Conservation (phyloP, 768 basidiomycete species). For the Phlegmacium glaucopus region DNA sequence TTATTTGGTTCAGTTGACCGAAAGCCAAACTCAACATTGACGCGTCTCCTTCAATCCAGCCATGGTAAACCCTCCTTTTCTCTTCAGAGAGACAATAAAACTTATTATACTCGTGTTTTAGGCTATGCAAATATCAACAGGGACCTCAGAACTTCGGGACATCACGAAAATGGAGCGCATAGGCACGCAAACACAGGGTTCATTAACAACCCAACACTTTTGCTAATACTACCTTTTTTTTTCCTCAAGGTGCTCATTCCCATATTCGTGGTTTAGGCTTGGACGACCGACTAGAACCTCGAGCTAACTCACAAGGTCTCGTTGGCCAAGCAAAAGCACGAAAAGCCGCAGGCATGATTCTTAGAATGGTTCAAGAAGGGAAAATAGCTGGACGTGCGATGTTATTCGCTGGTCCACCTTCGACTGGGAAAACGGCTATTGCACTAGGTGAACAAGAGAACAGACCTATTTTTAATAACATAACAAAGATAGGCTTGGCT, state of each 20-base stretch:
- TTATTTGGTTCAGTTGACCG: slow-evolving; percentile 17
- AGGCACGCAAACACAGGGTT: slow-evolving; percentile 38
- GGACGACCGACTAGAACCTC: slow-evolving; percentile 88
- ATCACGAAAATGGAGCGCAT: slow-evolving; percentile 94
- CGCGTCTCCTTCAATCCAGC: slow-evolving; percentile 12
- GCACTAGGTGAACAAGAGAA: slow-evolving; percentile 77
- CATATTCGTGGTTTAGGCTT: slow-evolving; percentile 96
- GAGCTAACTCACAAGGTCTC: slow-evolving; percentile 89
- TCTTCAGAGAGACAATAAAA: neutral
- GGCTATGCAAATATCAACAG: slow-evolving; percentile 75
- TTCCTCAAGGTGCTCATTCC: slow-evolving; percentile 72
- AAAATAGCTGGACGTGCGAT: slow-evolving; percentile 94
- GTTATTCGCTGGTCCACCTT: slow-evolving; percentile 95
- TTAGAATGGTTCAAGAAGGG: slow-evolving; percentile 98
- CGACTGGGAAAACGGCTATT: slow-evolving; percentile 97
- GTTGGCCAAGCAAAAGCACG: slow-evolving; percentile 96
- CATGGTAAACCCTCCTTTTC: slow-evolving; percentile 15
- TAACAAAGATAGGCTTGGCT: too few relatives aligned
- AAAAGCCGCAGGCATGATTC: slow-evolving; percentile 95
- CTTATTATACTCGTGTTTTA: slow-evolving; percentile 4
- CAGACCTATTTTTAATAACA: slow-evolving; percentile 29
- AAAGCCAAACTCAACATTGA: slow-evolving; percentile 13
- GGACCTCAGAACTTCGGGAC: slow-evolving; percentile 77
- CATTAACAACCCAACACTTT: slow-evolving; percentile 4
- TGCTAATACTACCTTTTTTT: neutral